Base-by-base conservation (phyloP, 352 stramenopile species). In the Thalassiosira mediterranea region DNA sequence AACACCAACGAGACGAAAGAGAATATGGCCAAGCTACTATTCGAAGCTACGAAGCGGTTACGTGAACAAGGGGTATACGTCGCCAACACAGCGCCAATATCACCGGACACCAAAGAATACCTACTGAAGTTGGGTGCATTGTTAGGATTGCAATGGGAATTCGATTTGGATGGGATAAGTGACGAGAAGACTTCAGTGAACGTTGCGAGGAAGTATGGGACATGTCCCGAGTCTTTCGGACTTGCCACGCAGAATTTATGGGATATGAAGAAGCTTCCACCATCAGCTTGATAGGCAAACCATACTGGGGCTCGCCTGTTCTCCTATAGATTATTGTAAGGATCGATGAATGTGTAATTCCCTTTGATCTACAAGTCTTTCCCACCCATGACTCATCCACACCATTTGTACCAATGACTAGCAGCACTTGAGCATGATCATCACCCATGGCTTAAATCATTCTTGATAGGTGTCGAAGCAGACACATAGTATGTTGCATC, bases 401-500 rank as follows among this genome's bases (percentile, higher is more conserved):
- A n/a, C n/a, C n/a, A n/a, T n/a, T n/a, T n/a, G n/a, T n/a, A n/a
- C n/a, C n/a, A n/a, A n/a, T n/a, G n/a, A n/a, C n/a, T n/a, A n/a
- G n/a, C n/a, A n/a, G n/a, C n/a, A n/a, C n/a, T n/a, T n/a, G n/a
- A n/a, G n/a, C n/a, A n/a, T n/a, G n/a, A n/a, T n/a, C n/a, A n/a
- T n/a, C n/a, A n/a, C n/a, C n/a, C n/a, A n/a, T n/a, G n/a, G n/a
- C n/a, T 67, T 84, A 91, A 1, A 90, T 63, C 86, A 92, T 92
- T 72, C 83, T 81, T 25, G 83, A 90, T 59, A 92, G 85, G 57
- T 92, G 86, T 17, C 81, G 71, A 28, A 92, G 59, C 17, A 92
- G 61, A 53, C 86, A 92, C 60, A 89, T 72, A 8, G 72, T 81
- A 46, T 89, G 74, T 71, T 90, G 81, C 83, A 92, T 88, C 72